phyloP scores from a whole-genome alignment of 73 alveolate species.

The Tetrahymena thermophila region DNA sequence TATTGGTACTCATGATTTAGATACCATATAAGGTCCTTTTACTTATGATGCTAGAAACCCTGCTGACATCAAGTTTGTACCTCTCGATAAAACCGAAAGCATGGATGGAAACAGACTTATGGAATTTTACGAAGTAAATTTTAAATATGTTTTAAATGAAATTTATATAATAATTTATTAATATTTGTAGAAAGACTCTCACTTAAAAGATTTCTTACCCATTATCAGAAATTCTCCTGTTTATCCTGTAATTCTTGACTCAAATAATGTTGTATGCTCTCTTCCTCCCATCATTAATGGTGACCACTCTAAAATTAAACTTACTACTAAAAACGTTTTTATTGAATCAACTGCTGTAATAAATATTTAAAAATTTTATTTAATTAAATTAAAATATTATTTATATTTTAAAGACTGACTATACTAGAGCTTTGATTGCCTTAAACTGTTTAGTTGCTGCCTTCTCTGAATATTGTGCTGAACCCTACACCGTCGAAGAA shows the following conservation, averaged over 20 bases:
- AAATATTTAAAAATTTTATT: neutral
- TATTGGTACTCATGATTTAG: constrained; percentile 98
- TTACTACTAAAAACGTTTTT: constrained; percentile 88
- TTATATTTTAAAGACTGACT: constrained; percentile 1
- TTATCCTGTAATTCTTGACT: constrained; percentile 93
- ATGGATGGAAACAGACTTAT: constrained; percentile 52
- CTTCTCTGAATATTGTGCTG: constrained; percentile 12
- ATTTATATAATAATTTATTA: neutral
- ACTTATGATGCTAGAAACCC: constrained; percentile 84
- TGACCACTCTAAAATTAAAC: constrained; percentile 95
- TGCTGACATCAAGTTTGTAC: constrained; percentile 76
- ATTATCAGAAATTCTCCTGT: constrained; percentile 91
- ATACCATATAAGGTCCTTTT: constrained; percentile 92
- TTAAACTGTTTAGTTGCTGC: constrained; percentile 27
- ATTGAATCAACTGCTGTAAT: constrained; percentile 57
- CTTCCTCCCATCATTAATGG: constrained; percentile 99
- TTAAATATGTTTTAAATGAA: neutral
- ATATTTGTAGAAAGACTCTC: constrained; percentile 60
- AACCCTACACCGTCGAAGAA: constrained; percentile 4
- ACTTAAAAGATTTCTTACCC: constrained; percentile 86
- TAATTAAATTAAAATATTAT: neutral
- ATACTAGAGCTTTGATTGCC: constrained; percentile 28
- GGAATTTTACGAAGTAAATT: constrained; percentile 44
- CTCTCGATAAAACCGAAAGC: constrained; percentile 85
- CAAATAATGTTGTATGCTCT: constrained; percentile 83